These are phyloP conservation scores for Eucalyptus curtisii DNA, from an alignment of 345 rosid species.

Conservation along the genomic window DNA sequence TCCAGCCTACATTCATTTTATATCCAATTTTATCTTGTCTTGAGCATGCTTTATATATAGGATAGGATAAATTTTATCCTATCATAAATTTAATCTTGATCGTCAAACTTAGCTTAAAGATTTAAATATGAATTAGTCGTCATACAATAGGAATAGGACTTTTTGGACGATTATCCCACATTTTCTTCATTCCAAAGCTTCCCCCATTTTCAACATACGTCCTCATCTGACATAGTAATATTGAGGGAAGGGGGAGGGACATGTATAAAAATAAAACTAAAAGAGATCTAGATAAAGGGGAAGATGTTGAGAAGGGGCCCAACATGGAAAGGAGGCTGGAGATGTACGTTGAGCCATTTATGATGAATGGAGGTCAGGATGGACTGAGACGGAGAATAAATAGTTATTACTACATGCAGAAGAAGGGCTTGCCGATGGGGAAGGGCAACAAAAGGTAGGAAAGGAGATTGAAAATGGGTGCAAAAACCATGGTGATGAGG, in stretches of 20 bases:
- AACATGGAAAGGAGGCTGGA: background rate
- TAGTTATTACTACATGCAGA: background rate
- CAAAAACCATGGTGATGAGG: background rate
- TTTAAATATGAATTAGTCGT: accelerated
- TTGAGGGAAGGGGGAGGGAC: background rate
- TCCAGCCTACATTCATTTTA: accelerated
- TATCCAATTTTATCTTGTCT: too few relatives aligned
- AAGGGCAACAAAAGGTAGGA: background rate
- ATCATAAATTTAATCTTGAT: too few relatives aligned
- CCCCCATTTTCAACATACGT: background rate
- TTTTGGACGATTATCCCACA: accelerated
- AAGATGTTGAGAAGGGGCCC: background rate
- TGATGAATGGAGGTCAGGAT: background rate
- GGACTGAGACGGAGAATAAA: accelerated
- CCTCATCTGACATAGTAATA: background rate
- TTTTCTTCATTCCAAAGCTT: background rate
- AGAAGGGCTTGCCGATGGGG: background rate
- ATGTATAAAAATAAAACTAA: background rate
- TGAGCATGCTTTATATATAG: accelerated
- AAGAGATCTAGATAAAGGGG: background rate
- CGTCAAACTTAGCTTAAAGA: accelerated
- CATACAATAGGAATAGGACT: accelerated
- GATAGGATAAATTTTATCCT: accelerated
- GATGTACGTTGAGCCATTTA: background rate
- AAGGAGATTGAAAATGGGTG: background rate